Evolutionary conservation across 768 basidiomycete genomes (phyloP).

Genomic region (Mycena leptocephala): DNA sequence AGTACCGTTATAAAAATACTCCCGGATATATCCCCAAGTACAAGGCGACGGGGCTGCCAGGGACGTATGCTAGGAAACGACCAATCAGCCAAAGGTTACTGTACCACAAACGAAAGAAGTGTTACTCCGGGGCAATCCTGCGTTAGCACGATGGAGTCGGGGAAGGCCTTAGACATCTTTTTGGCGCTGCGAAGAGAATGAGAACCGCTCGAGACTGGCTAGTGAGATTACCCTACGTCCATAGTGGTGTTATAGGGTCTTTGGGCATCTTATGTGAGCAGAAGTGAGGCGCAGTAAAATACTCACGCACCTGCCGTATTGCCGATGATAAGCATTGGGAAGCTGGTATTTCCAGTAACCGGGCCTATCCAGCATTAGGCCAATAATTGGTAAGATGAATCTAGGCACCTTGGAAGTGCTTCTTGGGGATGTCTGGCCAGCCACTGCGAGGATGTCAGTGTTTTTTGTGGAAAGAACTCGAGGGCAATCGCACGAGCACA

Average conservation of each 20-base stretch:
- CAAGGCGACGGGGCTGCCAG: constrained; percentile 17
- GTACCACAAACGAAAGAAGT: neutral
- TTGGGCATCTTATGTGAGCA: neutral
- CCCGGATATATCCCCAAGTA: constrained; percentile 21
- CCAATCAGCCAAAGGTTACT: neutral
- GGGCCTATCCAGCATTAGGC: constrained; percentile 43
- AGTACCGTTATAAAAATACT: constrained; percentile 36
- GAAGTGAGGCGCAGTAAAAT: neutral
- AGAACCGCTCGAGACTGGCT: neutral
- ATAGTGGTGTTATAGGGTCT: constrained; percentile 40
- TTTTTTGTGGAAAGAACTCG: neutral
- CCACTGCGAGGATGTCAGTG: neutral
- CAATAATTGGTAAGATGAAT: neutral
- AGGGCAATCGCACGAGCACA: constrained; percentile 38
- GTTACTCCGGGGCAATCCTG: constrained; percentile 60
- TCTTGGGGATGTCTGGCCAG: neutral
- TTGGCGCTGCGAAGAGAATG: constrained; percentile 50
- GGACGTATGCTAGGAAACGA: neutral
- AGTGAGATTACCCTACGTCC: neutral
- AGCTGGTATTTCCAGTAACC: constrained; percentile 55
- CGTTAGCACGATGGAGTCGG: constrained; percentile 57
- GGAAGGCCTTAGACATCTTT: constrained; percentile 55
- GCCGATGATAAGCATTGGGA: constrained; percentile 57
- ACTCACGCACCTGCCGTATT: constrained; percentile 54
- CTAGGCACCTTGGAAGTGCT: neutral